phyloP scores from a whole-genome alignment of 2,329 filamentous ascomycete genomes.

The Trichoderma lentiforme region DNA sequence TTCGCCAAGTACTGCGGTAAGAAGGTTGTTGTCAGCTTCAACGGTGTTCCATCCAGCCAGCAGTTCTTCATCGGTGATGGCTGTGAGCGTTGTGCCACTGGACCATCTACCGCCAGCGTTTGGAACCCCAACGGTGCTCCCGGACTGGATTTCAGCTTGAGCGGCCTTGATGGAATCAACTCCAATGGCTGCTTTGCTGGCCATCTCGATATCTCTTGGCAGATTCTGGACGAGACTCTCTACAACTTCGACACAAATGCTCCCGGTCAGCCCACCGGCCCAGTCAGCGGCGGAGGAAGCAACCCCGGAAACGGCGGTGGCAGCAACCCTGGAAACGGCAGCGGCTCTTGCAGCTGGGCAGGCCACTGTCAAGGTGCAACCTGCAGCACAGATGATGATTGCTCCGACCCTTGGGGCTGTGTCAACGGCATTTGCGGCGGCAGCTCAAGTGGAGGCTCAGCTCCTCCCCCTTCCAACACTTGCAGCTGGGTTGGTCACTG shows the following conservation, averaged over 20 bases:
- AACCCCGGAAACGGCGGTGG: neutral
- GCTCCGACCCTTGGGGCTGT: neutral
- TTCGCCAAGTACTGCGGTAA: slow-evolving; percentile 21
- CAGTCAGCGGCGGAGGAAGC: neutral
- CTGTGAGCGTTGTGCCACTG: slow-evolving; percentile 21
- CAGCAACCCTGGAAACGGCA: neutral
- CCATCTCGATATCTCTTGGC: slow-evolving; percentile 18
- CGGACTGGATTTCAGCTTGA: slow-evolving; percentile 21
- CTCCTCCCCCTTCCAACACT: neutral
- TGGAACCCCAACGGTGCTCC: slow-evolving; percentile 21
- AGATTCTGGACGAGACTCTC: slow-evolving; percentile 20
- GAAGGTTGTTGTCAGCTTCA: slow-evolving; percentile 20
- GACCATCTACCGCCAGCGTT: slow-evolving; percentile 2
- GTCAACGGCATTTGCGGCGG: neutral
- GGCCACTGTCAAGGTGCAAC: slow-evolving; percentile 3
- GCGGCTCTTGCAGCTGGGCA: neutral
- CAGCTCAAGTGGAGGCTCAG: neutral
- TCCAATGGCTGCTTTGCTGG: slow-evolving; percentile 18
- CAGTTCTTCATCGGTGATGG: slow-evolving; percentile 22
- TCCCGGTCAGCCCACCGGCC: neutral
- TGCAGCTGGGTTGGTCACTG: neutral
- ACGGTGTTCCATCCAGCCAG: slow-evolving; percentile 13
- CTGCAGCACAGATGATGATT: neutral
- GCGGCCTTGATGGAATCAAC: slow-evolving; percentile 7
- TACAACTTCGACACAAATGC: slow-evolving; percentile 20